Percentiles rank a stretch among this genome's conserved stretches.
Evolutionary conservation across 371 early-diverging fungal species (phyloP).

Genomic region (Umbelopsis sp.): DNA sequence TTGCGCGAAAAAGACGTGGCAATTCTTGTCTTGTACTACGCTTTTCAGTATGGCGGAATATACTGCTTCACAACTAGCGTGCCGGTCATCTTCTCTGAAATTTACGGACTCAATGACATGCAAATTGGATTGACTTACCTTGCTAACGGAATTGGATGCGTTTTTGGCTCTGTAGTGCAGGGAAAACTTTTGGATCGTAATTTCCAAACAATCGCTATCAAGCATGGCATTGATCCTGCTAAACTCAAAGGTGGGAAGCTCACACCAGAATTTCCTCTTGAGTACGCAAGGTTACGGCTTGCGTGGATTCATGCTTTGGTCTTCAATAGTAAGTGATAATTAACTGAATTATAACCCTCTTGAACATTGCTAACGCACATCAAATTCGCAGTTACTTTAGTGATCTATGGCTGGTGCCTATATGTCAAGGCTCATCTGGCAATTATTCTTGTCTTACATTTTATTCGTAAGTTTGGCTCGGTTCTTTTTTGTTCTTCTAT

Average conservation of each 20-base stretch:
- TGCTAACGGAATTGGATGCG: conserved; percentile 33
- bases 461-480: conserved; percentile 31
- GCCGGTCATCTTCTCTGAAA: conserved; percentile 28
- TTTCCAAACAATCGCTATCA: conserved; percentile 24
- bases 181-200: conserved; percentile 36
- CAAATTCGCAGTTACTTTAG: conserved; percentile 21
- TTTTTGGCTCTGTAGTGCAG: conserved; percentile 30
- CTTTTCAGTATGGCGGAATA: conserved; percentile 38
- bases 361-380: neutral
- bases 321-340: conserved; percentile 25
- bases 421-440: conserved; percentile 32
- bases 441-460: conserved; percentile 32
- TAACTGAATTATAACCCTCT: neutral
- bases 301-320: conserved; percentile 39
- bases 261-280: conserved; percentile 34
- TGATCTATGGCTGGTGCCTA: conserved; percentile 44
- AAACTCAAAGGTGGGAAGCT: conserved; percentile 24
- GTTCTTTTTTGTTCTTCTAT: neutral
- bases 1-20: conserved; percentile 41
- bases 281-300: conserved; percentile 38
- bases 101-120: conserved; percentile 29
- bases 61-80: conserved; percentile 39
- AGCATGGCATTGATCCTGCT: conserved; percentile 22
- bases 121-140: conserved; percentile 37
- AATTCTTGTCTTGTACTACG: conserved; percentile 31